Evolutionary conservation across 768 basidiomycete species (phyloP).

Genomic region (Cubamyces lactineus): DNA sequence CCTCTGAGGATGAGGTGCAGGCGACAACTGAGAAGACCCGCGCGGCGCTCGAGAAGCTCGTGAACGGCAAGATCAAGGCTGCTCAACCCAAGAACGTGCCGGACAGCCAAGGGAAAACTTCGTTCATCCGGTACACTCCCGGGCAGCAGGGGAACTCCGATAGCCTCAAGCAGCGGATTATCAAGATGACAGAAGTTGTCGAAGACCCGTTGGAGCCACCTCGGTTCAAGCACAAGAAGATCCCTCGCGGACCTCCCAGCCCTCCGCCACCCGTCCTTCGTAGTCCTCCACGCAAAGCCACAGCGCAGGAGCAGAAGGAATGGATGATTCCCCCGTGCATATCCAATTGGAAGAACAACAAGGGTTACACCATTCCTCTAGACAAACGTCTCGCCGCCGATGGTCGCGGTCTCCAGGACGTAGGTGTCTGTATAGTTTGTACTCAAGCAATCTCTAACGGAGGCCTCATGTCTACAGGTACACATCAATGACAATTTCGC

Average conservation of each 20-base stretch:
- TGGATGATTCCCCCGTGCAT: constrained; percentile 99
- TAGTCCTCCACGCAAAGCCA: constrained; percentile 94
- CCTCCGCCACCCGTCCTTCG: constrained; percentile 95
- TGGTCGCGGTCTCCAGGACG: constrained; percentile 97
- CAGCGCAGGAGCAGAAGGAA: constrained; percentile 97
- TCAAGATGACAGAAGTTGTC: constrained; percentile 98
- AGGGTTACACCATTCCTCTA: constrained; percentile 98
- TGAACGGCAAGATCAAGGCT: constrained; percentile 96
- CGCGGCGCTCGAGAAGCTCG: constrained; percentile 90
- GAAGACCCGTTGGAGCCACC: constrained; percentile 98
- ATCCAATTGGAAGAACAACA: constrained; percentile 99
- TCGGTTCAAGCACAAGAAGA: constrained; percentile 98
- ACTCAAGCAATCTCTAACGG: neutral
- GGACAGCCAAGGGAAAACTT: constrained; percentile 78
- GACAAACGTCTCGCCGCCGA: constrained; percentile 98
- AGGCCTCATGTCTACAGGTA: constrained; percentile 52
- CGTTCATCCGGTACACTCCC: constrained; percentile 96
- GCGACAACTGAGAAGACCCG: constrained; percentile 90
- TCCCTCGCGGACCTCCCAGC: constrained; percentile 93
- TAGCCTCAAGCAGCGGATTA: constrained; percentile 90
- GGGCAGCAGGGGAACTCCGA: constrained; percentile 77
- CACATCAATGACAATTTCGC: constrained; percentile 99
- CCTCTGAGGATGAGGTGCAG: constrained; percentile 91
- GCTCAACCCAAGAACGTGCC: constrained; percentile 97
- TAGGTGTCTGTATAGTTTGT: constrained; percentile 43